Conservation (phyloP, 495 filamentous ascomycete genomes). For the Arthonia radiata region DNA sequence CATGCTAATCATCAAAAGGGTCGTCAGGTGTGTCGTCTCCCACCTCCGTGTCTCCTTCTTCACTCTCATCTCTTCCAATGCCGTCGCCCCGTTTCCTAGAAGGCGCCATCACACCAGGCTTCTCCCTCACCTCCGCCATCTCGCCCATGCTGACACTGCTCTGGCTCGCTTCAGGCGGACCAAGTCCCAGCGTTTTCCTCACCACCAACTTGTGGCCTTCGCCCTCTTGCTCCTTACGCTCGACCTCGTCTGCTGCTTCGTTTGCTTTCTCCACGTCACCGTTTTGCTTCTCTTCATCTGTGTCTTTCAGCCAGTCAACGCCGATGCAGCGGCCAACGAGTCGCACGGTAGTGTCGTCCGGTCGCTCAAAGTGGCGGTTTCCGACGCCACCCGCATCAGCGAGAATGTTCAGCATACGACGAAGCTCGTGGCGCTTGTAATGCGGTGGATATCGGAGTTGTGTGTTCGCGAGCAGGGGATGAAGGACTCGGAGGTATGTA, state of each 20-base stretch:
- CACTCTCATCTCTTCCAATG: no score
- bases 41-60: no score
- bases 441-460: conserved; percentile 63
- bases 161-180: conserved; percentile 14
- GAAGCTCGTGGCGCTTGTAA: conserved; percentile 78
- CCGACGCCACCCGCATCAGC: conserved; percentile 15
- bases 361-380: conserved; percentile 67
- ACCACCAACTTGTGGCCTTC: conserved; percentile 8
- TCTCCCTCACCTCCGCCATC: conserved; percentile 56
- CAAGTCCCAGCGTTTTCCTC: conserved; percentile 14
- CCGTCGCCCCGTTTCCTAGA: no score
- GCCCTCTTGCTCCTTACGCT: conserved; percentile 27
- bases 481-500: conserved; percentile 91
- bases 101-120: conserved; percentile 64
- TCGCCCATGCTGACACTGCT: conserved; percentile 29
- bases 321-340: conserved; percentile 59
- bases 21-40: no score
- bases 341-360: conserved; percentile 69
- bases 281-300: conserved; percentile 17
- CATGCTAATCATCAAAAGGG: no score
- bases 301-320: conserved; percentile 53
- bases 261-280: conserved; percentile 15
- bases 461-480: conserved; percentile 72
- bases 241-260: conserved; percentile 10
- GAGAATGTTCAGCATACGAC: conserved; percentile 46